Conservation (phyloP, 495 filamentous ascomycete species). For the Penicillium atrosanguineum region DNA sequence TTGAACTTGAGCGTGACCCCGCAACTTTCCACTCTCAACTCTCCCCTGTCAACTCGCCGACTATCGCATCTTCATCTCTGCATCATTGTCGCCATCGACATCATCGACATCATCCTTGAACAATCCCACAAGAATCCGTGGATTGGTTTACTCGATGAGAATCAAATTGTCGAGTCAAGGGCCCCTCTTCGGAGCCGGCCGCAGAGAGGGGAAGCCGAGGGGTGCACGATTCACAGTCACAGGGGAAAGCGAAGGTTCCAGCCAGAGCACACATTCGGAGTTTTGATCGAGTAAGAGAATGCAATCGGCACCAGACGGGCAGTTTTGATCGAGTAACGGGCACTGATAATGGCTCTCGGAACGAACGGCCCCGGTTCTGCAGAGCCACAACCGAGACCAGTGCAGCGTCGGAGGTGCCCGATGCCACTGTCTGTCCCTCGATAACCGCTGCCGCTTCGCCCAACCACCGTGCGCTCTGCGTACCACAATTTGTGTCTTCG, state of each 20-base stretch:
- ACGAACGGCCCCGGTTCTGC: background rate
- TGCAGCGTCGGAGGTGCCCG: slow-evolving; percentile 25
- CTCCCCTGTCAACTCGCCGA: background rate
- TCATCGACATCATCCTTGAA: background rate
- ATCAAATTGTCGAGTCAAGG: background rate
- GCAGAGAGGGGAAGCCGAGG: background rate
- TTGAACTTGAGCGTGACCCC: too few relatives aligned
- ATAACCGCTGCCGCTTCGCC: background rate
- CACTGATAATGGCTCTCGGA: slow-evolving; percentile 15
- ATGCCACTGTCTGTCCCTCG: background rate
- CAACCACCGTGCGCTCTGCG: slow-evolving; percentile 1
- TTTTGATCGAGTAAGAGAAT: slow-evolving; percentile 26
- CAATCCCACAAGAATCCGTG: background rate
- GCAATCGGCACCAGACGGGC: slow-evolving; percentile 1
- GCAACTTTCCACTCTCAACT: background rate
- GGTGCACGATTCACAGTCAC: background rate
- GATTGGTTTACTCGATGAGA: slow-evolving; percentile 7
- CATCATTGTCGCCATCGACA: background rate
- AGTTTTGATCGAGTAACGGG: slow-evolving; percentile 28
- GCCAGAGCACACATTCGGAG: background rate
- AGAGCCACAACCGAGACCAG: background rate
- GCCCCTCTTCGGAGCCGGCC: slow-evolving; percentile 7
- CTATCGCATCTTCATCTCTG: background rate
- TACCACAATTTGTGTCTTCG: background rate
- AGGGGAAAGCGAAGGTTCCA: background rate